Conservation (phyloP, 352 stramenopile species). For the Phytophthora citricola region DNA sequence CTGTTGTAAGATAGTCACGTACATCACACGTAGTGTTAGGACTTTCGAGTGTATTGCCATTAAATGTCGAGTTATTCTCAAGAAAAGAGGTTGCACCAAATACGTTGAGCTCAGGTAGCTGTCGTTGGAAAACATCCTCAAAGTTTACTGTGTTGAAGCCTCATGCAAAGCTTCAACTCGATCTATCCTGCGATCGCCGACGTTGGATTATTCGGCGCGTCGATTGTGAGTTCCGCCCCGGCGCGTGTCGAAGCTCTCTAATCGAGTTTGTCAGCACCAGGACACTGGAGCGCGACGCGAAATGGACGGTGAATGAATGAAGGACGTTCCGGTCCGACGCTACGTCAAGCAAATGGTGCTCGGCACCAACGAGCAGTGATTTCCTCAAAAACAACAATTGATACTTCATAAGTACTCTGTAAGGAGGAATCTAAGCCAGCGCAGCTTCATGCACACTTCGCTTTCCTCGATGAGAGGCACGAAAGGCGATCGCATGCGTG, state of each 20-base stretch:
- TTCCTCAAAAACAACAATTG: too few relatives aligned
- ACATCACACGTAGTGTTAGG: constrained; percentile 40
- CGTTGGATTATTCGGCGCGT: constrained; percentile 4
- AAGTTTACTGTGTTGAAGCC: constrained; percentile 8
- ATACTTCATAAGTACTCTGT: too few relatives aligned
- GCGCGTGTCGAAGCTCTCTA: constrained; percentile 1
- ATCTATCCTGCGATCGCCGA: constrained; percentile 1
- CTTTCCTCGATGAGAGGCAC: background rate
- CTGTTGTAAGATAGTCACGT: constrained; percentile 24
- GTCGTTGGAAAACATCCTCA: background rate
- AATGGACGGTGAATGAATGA: constrained; percentile 3
- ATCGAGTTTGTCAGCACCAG: constrained; percentile 19
- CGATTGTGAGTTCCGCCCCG: constrained; percentile 20
- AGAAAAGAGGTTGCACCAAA: constrained; percentile 8
- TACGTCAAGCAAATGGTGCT: background rate
- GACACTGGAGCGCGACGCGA: constrained; percentile 8
- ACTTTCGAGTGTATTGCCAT: constrained; percentile 28
- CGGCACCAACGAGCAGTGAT: background rate
- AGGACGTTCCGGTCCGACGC: constrained; percentile 3
- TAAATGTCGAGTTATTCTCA: constrained; percentile 20
- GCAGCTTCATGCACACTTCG: background rate
- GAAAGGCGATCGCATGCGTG: constrained; percentile 13
- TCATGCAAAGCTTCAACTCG: constrained; percentile 15
- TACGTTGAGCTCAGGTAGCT: background rate
- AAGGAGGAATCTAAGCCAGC: too few relatives aligned